Conservation (phyloP, 176 grass and related monocot species). For the Miscanthus lutarioriparius region DNA sequence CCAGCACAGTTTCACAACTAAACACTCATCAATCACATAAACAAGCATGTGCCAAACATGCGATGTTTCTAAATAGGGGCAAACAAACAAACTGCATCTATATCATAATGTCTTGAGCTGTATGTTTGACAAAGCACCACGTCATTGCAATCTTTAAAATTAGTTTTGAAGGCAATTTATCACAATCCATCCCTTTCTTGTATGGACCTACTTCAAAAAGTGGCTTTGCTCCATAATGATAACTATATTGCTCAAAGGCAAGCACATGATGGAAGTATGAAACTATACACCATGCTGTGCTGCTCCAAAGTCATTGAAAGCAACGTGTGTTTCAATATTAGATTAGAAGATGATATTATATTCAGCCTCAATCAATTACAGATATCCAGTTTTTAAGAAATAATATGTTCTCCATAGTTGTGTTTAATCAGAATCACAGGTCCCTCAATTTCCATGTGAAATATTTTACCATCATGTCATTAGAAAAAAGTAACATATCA, state of each 20-base stretch:
- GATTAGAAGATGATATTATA: not conserved
- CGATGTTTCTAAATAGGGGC: slow-evolving; percentile 1
- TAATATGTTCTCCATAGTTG: not conserved
- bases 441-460: not conserved
- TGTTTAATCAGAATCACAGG: not conserved
- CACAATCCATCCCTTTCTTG: not conserved
- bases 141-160: not conserved
- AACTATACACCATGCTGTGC: not conserved
- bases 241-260: not conserved
- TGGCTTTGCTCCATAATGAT: not conserved
- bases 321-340: not conserved
- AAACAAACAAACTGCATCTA: not conserved
- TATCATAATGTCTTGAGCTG: not conserved
- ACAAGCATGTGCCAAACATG: not conserved
- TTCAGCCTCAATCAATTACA: not conserved
- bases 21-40: not conserved
- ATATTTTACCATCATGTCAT: not conserved
- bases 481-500: not conserved
- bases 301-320: not conserved
- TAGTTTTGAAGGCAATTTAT: slow-evolving; percentile 8
- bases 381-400: not conserved
- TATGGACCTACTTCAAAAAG: slow-evolving; percentile 11
- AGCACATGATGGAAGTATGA: not conserved
- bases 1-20: not conserved
- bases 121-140: not conserved